Base-by-base conservation (phyloP, 1,139 yeast genomes). In the Kluyveromyces sp. region DNA sequence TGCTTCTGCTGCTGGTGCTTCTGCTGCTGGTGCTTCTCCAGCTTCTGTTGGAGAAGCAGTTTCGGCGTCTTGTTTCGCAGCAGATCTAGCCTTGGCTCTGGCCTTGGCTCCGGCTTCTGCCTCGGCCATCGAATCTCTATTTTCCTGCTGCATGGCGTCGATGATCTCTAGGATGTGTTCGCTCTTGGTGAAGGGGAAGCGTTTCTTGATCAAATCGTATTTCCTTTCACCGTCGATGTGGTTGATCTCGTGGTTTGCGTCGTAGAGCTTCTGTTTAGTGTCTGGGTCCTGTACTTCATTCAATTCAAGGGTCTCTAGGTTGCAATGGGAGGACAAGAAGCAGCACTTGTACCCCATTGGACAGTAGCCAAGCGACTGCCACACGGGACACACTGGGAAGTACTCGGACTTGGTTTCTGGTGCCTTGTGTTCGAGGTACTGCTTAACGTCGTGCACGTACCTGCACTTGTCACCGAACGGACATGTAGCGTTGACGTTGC, bases 341-440 rank as follows among this genome's bases (percentile, higher is more conserved):
- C 97, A 78, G 68, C 99, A 92, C 64, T 86, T 89, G 58, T 86
- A 69, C 0, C 98, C 98, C 51, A 85, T 77, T 2, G 96, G 96
- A 71, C 99, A 92, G 59, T 79, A 82, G 0, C 98, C 98, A 45
- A 88, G 71, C 2, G 86, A 84, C 40, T 72, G 72, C 61, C 68
- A 89, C 2, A 88, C 96, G 0, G 98, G 97, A 67, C 99, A 92
- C 1, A 59, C 94, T 87, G 15, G 37, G 48, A 58, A 63, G 33
- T 44, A 46, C n/a, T 48, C 50, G 10, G 54, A 48, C 34, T 74
- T 78, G 31, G 88, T 68, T 63, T 92, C 97, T 0, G 67, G 73
- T 0, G 81, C 83, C 66, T 92, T 92, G 33, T 77, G 65, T 0
- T 63, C 68, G 37, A 94, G 64, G 60, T 88, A 92, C 43, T 65